Evolutionary conservation across 768 basidiomycete genomes (phyloP).

Genomic region (Naganishia friedmannii): DNA sequence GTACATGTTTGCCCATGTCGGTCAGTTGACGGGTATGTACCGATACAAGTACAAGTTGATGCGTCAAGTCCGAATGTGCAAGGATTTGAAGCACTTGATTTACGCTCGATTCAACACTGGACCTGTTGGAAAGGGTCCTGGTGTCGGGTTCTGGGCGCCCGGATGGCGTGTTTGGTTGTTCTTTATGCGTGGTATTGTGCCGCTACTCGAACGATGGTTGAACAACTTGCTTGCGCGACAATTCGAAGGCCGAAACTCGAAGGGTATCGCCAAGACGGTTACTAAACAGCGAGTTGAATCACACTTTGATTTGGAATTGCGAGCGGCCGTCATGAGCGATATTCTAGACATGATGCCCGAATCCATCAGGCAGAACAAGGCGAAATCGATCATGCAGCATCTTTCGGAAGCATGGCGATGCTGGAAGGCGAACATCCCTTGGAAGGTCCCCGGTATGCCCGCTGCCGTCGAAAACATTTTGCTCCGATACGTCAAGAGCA

Average conservation of each 20-base stretch:
- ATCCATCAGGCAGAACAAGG: slow-evolving; percentile 86
- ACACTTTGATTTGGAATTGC: slow-evolving; percentile 93
- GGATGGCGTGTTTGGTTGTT: slow-evolving; percentile 99
- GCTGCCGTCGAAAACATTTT: slow-evolving; percentile 99
- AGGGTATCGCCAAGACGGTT: slow-evolving; percentile 94
- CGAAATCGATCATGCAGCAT: slow-evolving; percentile 98
- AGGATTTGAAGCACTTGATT: slow-evolving; percentile 93
- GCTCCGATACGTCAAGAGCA: slow-evolving; percentile 96
- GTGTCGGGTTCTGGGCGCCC: slow-evolving; percentile 98
- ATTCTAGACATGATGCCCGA: slow-evolving; percentile 99
- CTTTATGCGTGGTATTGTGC: slow-evolving; percentile 98
- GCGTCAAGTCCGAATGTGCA: slow-evolving; percentile 99
- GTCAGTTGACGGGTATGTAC: slow-evolving; percentile 99
- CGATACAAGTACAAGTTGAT: slow-evolving; percentile 99
- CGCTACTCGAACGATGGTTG: slow-evolving; percentile 94
- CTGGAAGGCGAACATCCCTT: slow-evolving; percentile 71
- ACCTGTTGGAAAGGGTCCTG: slow-evolving; percentile 97
- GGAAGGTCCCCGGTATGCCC: slow-evolving; percentile 99
- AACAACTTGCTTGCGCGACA: slow-evolving; percentile 96
- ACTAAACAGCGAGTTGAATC: slow-evolving; percentile 99
- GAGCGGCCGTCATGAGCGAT: slow-evolving; percentile 99
- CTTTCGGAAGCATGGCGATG: slow-evolving; percentile 98
- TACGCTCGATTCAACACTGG: slow-evolving; percentile 99
- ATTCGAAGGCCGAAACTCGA: slow-evolving; percentile 91
- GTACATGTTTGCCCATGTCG: slow-evolving; percentile 95